Percentiles rank a stretch among this genome's conserved stretches.
phyloP scores from a whole-genome alignment of 2,329 filamentous ascomycete species.

The Penicillium nordicum region DNA sequence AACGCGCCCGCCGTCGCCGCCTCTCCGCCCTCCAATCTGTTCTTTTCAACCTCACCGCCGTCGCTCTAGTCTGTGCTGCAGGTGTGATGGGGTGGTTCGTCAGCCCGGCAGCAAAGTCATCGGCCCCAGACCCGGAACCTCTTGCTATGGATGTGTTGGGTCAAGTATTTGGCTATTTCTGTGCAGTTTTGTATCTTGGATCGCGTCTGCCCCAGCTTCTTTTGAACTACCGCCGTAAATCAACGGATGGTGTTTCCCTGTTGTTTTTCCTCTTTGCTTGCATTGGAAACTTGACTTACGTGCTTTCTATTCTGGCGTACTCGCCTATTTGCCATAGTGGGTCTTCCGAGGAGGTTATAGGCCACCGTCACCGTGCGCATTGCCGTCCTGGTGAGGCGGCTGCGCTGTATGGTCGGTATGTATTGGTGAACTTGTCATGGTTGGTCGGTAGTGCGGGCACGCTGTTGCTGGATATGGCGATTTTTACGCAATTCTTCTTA shows the following conservation, averaged over 20 bases:
- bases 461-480: slow-evolving; percentile 74
- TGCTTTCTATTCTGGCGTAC: slow-evolving; percentile 86
- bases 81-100: slow-evolving; percentile 86
- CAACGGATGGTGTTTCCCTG: slow-evolving; percentile 87
- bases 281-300: slow-evolving; percentile 90
- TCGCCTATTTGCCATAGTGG: slow-evolving; percentile 62
- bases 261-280: slow-evolving; percentile 97
- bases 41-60: slow-evolving; percentile 69
- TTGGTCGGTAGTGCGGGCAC: slow-evolving; percentile 85
- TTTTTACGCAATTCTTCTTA: slow-evolving; percentile 89
- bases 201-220: slow-evolving; percentile 86
- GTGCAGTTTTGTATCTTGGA: slow-evolving; percentile 82
- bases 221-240: slow-evolving; percentile 88
- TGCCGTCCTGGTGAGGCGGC: slow-evolving; percentile 66
- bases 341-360: slow-evolving; percentile 21
- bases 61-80: slow-evolving; percentile 78
- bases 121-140: slow-evolving; percentile 25
- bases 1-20: slow-evolving; percentile 15
- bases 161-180: slow-evolving; percentile 91
- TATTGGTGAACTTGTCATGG: slow-evolving; percentile 89
- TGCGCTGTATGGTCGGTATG: slow-evolving; percentile 71
- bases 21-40: slow-evolving; percentile 48
- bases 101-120: slow-evolving; percentile 45
- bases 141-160: slow-evolving; percentile 72
- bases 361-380: slow-evolving; percentile 18